Evolutionary conservation across 208 protist genomes (phyloP), one percentile per base, ranked within the genome.

Genomic region (Phytomonas serpens): DNA sequence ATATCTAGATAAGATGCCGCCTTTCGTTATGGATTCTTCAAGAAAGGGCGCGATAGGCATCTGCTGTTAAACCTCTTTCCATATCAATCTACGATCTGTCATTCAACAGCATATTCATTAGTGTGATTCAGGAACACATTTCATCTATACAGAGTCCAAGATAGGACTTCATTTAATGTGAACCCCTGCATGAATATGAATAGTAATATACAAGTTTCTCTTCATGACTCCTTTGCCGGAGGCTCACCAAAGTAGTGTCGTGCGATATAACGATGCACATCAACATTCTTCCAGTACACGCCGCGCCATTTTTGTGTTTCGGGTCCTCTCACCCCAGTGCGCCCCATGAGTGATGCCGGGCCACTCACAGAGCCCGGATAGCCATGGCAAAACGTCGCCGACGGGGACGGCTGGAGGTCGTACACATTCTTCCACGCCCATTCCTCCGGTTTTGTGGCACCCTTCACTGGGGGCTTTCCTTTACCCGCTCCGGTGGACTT

Each of bases 221-320:
- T 34, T 79, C 37, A 83, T 63, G 87, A 77, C 66, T 90, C 85
- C 72, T 76, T 70, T 23, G 79, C 81, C 14, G 84, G 86, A 4
- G 86, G 77, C 23, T 71, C 68, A 33, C 86, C 82, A 74, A 88
- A 84, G 72, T 89, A 90, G 47, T 85, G 83, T 31, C 87, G 83
- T 32, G 82, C 78, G 64, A 89, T 66, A 77, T 95, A 95, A 10
- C 87, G 87, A 67, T 91, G 90, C 34, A 93, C 90, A 65, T 95
- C 90, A 7, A 93, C 77, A 76, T 93, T 74, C 61, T 86, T 63
- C 80, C 83, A 95, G 62, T 92, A 82, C 29, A 74, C 67, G 6
- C 83, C 79, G 32, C 86, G 83, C 86, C 87, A 93, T 38, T 66
- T 71, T 19, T 89, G 73, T 37, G 67, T 52, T 33, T 51, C 38